phyloP scores from a whole-genome alignment of 164 flowering plant species.

The Saururus chinensis region DNA sequence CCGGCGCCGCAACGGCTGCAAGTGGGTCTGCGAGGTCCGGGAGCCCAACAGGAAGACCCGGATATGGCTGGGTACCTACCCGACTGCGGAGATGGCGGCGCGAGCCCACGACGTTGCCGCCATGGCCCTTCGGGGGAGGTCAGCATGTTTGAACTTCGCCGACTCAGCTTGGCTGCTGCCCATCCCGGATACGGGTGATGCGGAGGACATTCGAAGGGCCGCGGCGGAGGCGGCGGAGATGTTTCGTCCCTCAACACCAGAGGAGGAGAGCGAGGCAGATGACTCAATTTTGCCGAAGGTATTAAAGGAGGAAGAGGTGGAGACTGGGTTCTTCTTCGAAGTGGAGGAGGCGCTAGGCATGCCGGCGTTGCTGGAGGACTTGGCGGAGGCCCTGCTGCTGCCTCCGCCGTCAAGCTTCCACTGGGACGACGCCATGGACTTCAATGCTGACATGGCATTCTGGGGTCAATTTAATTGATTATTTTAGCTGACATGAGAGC shows the following conservation, averaged over 20 bases:
- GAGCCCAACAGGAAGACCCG: conserved; percentile 27
- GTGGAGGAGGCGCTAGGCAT: conserved; percentile 18
- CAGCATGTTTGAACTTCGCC: conserved; percentile 11
- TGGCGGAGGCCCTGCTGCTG: conserved; percentile 27
- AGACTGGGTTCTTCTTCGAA: background rate
- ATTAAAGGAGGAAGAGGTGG: too few species aligned
- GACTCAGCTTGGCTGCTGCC: conserved; percentile 20
- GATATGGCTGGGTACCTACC: conserved; percentile 50
- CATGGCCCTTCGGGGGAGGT: conserved; percentile 15
- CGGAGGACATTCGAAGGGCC: conserved; percentile 11
- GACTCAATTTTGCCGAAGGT: background rate
- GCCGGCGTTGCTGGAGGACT: conserved; percentile 14
- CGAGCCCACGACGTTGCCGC: conserved; percentile 43
- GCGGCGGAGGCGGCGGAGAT: conserved; percentile 14
- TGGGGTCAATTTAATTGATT: too few species aligned
- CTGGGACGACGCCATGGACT: too few species aligned
- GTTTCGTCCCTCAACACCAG: conserved; percentile 3
- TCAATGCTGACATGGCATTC: too few species aligned
- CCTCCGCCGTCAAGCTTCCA: background rate
- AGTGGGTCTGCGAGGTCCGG: conserved; percentile 48
- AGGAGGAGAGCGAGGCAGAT: background rate
- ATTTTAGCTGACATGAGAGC: too few species aligned
- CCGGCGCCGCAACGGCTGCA: background rate
- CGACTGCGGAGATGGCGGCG: conserved; percentile 43
- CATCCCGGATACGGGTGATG: conserved; percentile 8